Evolutionary conservation across 805 yeast genomes (phyloP).

Genomic region (Saccharomycopsis microspora): DNA sequence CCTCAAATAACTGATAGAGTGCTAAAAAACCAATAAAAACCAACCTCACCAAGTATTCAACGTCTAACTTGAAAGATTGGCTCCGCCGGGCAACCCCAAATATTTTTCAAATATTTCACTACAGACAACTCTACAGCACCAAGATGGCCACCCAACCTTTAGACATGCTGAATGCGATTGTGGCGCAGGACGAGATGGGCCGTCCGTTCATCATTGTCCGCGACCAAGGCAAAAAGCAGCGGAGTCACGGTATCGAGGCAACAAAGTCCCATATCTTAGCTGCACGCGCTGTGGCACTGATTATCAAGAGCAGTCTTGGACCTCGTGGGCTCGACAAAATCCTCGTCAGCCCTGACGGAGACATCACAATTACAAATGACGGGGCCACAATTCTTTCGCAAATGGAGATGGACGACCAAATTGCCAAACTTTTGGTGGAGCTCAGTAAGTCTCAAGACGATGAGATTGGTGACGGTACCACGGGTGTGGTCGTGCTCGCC

Average conservation of each 20-base stretch:
- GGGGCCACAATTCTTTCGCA: conserved; percentile 95
- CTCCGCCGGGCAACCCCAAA: too few relatives aligned
- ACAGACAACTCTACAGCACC: too few relatives aligned
- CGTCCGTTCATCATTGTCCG: conserved; percentile 96
- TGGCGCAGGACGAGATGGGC: conserved; percentile 99
- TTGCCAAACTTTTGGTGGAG: conserved; percentile 91
- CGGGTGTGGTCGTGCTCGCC: conserved; percentile 84
- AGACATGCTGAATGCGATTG: conserved; percentile 94
- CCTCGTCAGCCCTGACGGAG: conserved; percentile 91
- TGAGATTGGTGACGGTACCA: conserved; percentile 98
- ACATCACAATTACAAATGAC: conserved; percentile 95
- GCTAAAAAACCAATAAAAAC: too few relatives aligned
- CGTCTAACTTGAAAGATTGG: too few relatives aligned
- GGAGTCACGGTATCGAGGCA: conserved; percentile 74
- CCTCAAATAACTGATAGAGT: too few relatives aligned
- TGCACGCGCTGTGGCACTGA: conserved; percentile 97
- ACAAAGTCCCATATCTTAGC: conserved; percentile 86
- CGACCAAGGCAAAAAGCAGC: conserved; percentile 57
- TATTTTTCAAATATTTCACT: too few relatives aligned
- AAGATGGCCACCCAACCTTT: conserved; percentile 36
- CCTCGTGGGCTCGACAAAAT: conserved; percentile 99
- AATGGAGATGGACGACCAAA: conserved; percentile 94
- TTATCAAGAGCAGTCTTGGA: conserved; percentile 89
- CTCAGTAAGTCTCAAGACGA: conserved; percentile 95
- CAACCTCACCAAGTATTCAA: too few relatives aligned